Evolutionary conservation across 1,284 basidiomycete species (phyloP), one percentile per base, ranked within the genome.

Genomic region (Xanthoconium separans): DNA sequence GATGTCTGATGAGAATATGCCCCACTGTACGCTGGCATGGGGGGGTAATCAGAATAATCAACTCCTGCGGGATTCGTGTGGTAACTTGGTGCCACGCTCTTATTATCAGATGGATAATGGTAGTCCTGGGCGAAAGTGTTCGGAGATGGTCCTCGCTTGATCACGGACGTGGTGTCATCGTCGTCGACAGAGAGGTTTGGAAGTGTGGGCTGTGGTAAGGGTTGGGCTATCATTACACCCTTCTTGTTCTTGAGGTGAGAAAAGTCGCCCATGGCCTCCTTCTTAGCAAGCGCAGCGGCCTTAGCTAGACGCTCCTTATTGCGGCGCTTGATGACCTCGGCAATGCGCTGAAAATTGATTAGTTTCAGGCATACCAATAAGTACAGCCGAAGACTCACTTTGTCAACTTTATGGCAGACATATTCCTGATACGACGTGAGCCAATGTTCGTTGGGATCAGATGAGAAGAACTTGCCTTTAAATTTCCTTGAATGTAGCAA

Each of bases 381-480:
- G 31, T 45, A 50, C 33, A 31, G 45, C 20, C 6, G 29, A 43
- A 27, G 16, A 58, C 64, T 59, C 66, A 91, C 89, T 84, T 97
- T 98, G 77, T 98, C 96, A 52, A 98, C 93, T 76, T 98, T 98
- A 77, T 98, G 93, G 73, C 95, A 98, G 72, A 93, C 94, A 74
- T 97, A 98, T 81, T 98, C 96, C 86, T 95, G 69, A 34, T 61
- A 34, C 18, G 42, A 40, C 44, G 56, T 67, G 50, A 51, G 47
- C 40, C 31, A 47, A 52, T 33, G 44, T 50, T 24, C 20, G 20
- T 39, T n/a, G 3, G 13, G 29, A 43, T 39, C 29, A 53, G 13
- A 37, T 18, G 39, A 45, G 44, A 1, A 16, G 53, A 29, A 6
- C 70, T 58, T 58, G 87, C 89, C 84, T 96, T 96, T 51, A 98